Percentiles rank a stretch among this genome's conserved stretches.
Evolutionary conservation across 805 yeast genomes (phyloP).

Genomic region (Sugiyamaella chiloensis): DNA sequence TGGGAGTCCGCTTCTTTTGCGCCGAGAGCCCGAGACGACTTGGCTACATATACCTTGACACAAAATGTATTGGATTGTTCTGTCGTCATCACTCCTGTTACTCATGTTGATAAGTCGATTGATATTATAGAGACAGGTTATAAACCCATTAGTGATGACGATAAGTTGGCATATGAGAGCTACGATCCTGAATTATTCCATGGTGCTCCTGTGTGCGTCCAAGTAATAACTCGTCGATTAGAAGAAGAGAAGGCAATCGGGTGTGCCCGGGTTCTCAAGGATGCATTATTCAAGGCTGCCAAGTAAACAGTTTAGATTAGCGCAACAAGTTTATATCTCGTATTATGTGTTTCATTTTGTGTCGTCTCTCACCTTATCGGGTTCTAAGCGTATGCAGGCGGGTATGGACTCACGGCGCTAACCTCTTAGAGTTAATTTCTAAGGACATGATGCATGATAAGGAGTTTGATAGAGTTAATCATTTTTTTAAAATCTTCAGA

Average conservation of each 20-base stretch:
- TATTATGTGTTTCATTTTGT: no score
- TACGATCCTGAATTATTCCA: constrained; percentile 47
- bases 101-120: constrained; percentile 41
- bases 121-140: constrained; percentile 20
- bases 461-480: no score
- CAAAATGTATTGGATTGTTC: constrained; percentile 24
- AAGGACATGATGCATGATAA: no score
- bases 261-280: constrained; percentile 24
- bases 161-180: constrained; percentile 16
- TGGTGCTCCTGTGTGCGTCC: constrained; percentile 57
- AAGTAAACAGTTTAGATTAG: no score
- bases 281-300: no score
- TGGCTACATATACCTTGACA: constrained; percentile 51
- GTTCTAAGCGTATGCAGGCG: no score
- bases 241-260: constrained; percentile 56
- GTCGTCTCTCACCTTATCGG: no score
- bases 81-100: constrained; percentile 21
- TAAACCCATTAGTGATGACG: constrained; percentile 6
- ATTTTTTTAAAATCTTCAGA: no score
- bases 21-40: constrained; percentile 4
- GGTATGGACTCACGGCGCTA: no score
- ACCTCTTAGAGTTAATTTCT: no score
- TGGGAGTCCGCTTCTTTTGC: constrained; percentile 16
- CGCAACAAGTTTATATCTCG: no score
- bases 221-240: constrained; percentile 51